phyloP scores from a whole-genome alignment of 257 asterid genomes.

The Primulina huaijiensis region DNA sequence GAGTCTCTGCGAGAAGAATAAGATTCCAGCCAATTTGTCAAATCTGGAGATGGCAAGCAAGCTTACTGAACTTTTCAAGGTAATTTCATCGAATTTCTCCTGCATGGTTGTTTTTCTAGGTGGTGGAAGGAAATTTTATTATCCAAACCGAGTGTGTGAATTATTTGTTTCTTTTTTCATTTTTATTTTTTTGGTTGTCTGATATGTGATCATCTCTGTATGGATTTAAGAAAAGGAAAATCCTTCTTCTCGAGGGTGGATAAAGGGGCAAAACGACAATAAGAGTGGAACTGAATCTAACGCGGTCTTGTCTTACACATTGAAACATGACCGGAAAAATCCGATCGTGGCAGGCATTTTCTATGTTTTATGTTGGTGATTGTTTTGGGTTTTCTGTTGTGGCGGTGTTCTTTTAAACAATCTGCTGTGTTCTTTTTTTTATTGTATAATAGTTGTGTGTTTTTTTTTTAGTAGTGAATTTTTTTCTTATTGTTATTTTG shows the following conservation, averaged over 20 bases:
- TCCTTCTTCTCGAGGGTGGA: slow-evolving; percentile 28
- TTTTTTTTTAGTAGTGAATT: too few species aligned
- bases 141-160: neutral
- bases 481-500: too few species aligned
- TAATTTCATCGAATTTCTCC: slow-evolving; percentile 16
- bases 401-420: too few species aligned
- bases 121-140: neutral
- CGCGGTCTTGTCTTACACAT: neutral
- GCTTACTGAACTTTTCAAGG: slow-evolving; percentile 47
- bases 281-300: slow-evolving; percentile 31
- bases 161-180: neutral
- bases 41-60: slow-evolving; percentile 55
- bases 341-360: too few species aligned
- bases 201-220: neutral
- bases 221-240: slow-evolving; percentile 37
- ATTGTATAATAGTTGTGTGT: too few species aligned
- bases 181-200: too few species aligned
- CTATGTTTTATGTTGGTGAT: too few species aligned
- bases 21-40: slow-evolving; percentile 60
- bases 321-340: too few species aligned
- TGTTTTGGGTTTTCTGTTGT: too few species aligned
- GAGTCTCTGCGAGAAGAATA: slow-evolving; percentile 61
- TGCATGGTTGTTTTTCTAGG: neutral
- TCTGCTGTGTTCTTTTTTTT: too few species aligned
- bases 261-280: slow-evolving; percentile 31